Evolutionary conservation across 768 basidiomycete genomes (phyloP).

Genomic region (Ramaria sp.): DNA sequence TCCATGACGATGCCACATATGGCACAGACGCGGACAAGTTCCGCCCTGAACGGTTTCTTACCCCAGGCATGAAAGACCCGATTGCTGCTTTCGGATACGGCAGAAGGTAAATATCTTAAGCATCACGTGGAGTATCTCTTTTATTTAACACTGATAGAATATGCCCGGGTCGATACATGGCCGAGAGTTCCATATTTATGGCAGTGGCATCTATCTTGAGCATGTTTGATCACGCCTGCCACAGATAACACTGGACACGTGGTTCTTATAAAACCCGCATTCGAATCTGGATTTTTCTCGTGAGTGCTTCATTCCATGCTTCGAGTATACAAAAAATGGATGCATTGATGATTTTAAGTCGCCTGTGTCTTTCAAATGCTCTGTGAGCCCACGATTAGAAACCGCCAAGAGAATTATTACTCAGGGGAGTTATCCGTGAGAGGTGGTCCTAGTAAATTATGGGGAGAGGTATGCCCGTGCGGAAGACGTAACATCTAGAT

Average conservation of each 20-base stretch:
- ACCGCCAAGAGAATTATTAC: too few relatives aligned
- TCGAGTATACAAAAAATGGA: too few relatives aligned
- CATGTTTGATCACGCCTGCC: conserved; percentile 6
- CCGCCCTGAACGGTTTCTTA: conserved; percentile 1
- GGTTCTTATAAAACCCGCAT: background rate
- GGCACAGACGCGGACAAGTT: background rate
- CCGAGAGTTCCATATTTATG: conserved; percentile 1
- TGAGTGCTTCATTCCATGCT: too few relatives aligned
- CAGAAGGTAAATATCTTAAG: background rate
- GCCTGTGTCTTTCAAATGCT: too few relatives aligned
- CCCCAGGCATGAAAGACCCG: background rate
- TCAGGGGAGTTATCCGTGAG: too few relatives aligned
- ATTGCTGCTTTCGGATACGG: background rate
- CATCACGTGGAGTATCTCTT: background rate
- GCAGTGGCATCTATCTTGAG: conserved; percentile 9
- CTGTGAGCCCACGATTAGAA: too few relatives aligned
- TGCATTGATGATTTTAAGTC: background rate
- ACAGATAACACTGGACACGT: conserved; percentile 6
- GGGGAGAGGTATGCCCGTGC: too few relatives aligned
- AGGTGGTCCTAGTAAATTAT: too few relatives aligned
- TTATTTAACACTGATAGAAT: background rate
- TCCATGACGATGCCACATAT: background rate
- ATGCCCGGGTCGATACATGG: conserved; percentile 10
- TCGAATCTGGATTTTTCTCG: too few relatives aligned
- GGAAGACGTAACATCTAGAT: too few relatives aligned